Conservation (phyloP, 164 flowering plant species). For the Saururus chinensis region DNA sequence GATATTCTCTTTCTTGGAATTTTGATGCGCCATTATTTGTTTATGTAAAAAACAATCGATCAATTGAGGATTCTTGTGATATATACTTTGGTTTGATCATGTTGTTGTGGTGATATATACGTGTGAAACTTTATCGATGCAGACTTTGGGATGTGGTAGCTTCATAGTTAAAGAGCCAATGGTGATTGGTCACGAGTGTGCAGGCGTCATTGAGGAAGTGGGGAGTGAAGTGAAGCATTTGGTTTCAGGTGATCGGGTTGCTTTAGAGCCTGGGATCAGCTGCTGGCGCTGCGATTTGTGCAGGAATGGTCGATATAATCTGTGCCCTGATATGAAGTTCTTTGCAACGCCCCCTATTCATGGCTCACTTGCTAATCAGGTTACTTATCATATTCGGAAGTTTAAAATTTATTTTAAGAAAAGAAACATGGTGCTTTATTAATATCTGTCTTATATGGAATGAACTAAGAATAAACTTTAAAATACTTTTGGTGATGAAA, state of each 20-base stretch:
- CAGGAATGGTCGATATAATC: conserved; percentile 77
- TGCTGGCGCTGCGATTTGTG: conserved; percentile 56
- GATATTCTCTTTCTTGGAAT: background rate
- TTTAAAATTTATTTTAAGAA: background rate
- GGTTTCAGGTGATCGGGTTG: conserved; percentile 76
- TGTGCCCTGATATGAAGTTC: conserved; percentile 93
- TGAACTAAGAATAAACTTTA: no score
- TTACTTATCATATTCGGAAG: conserved; percentile 4
- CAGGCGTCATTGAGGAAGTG: conserved; percentile 80
- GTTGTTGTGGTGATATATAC: no score
- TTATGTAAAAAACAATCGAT: background rate
- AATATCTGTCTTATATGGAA: no score
- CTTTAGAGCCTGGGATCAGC: conserved; percentile 91
- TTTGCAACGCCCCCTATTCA: conserved; percentile 87
- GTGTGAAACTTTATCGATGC: no score
- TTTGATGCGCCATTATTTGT: background rate
- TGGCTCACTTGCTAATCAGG: conserved; percentile 91
- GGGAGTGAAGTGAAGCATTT: conserved; percentile 65
- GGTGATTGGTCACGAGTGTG: conserved; percentile 99
- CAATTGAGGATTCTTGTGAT: no score
- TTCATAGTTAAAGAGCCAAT: conserved; percentile 80
- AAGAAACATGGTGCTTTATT: background rate
- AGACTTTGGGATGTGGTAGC: conserved; percentile 60
- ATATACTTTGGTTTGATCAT: no score
- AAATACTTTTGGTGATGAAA: no score